A percentile compares a stretch with the other conserved stretches of the same genome.
Evolutionary conservation across 1,284 basidiomycete genomes (phyloP).

Genomic region (Rugosomyces carneus): DNA sequence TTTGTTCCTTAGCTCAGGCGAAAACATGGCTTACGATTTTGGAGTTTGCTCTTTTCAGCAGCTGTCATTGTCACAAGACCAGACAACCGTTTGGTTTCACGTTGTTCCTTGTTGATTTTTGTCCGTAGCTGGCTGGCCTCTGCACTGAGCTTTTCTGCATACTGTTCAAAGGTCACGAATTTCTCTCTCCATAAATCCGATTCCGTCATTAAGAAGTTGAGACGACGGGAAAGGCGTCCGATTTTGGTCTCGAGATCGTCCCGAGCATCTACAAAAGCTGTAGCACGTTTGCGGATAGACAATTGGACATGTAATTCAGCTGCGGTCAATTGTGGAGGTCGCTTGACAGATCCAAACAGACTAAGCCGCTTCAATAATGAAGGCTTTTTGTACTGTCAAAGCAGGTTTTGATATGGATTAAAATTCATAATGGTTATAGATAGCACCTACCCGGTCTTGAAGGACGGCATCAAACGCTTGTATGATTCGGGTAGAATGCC

Average conservation of each 20-base stretch:
- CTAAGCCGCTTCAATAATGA: slow-evolving; percentile 83
- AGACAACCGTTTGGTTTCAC: slow-evolving; percentile 77
- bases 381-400: slow-evolving; percentile 75
- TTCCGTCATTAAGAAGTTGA: slow-evolving; percentile 90
- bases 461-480: slow-evolving; percentile 86
- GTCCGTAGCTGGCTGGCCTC: slow-evolving; percentile 76
- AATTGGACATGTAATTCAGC: slow-evolving; percentile 81
- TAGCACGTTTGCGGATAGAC: slow-evolving; percentile 84
- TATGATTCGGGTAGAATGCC: slow-evolving; percentile 85
- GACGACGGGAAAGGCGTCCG: slow-evolving; percentile 70
- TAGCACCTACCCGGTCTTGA: slow-evolving; percentile 65
- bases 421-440: background rate
- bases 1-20: slow-evolving; percentile 12
- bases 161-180: slow-evolving; percentile 86
- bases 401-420: slow-evolving; percentile 10
- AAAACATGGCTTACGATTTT: slow-evolving; percentile 49
- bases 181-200: slow-evolving; percentile 87
- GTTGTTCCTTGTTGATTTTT: slow-evolving; percentile 85
- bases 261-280: slow-evolving; percentile 87
- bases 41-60: slow-evolving; percentile 69
- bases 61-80: slow-evolving; percentile 72
- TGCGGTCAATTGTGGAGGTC: slow-evolving; percentile 65
- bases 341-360: slow-evolving; percentile 64
- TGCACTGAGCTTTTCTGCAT: slow-evolving; percentile 83
- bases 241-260: slow-evolving; percentile 91